Percentiles rank a stretch among this genome's conserved stretches.
Evolutionary conservation across 148 eudicot species (phyloP).

Genomic region (Persicaria tinctoria): DNA sequence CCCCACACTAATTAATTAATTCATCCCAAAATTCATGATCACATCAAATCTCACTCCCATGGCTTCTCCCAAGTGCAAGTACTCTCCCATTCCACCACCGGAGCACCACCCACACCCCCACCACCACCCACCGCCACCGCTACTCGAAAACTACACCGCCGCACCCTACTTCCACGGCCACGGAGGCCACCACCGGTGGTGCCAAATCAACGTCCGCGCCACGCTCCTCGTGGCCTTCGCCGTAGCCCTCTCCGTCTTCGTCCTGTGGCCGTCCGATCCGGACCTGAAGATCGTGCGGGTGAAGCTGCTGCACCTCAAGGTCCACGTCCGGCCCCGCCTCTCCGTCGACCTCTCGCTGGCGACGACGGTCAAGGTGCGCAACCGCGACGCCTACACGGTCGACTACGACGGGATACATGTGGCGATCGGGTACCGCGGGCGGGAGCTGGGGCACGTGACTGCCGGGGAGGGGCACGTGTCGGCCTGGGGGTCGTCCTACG

Average conservation of each 20-base stretch:
- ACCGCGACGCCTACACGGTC: constrained; percentile 39
- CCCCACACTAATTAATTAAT: not conserved
- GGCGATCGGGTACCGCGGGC: constrained; percentile 56
- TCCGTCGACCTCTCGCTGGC: constrained; percentile 42
- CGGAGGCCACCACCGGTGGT: constrained; percentile 17
- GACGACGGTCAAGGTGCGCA: constrained; percentile 38
- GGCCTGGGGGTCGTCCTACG: constrained; percentile 49
- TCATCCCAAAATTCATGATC: not conserved
- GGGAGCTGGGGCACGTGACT: constrained; percentile 45
- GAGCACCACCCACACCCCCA: constrained; percentile 11
- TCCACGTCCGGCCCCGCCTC: constrained; percentile 34
- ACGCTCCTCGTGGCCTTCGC: constrained; percentile 31
- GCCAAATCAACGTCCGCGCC: constrained; percentile 17
- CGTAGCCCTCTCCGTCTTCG: constrained; percentile 27
- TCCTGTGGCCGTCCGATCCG: constrained; percentile 60
- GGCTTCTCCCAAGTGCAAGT: constrained; percentile 5
- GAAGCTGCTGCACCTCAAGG: constrained; percentile 25
- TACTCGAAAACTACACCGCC: constrained; percentile 32
- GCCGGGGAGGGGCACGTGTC: constrained; percentile 39
- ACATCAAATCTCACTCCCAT: not conserved
- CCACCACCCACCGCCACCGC: constrained; percentile 11
- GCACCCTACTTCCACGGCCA: constrained; percentile 23
- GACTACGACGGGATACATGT: constrained; percentile 29
- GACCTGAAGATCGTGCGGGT: constrained; percentile 38
- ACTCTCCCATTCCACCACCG: constrained; percentile 17